Percentiles rank a stretch among this genome's conserved stretches.
These are phyloP conservation scores for Aeminium ludgeri DNA, from an alignment of 495 filamentous ascomycete species.

Conservation along the genomic window DNA sequence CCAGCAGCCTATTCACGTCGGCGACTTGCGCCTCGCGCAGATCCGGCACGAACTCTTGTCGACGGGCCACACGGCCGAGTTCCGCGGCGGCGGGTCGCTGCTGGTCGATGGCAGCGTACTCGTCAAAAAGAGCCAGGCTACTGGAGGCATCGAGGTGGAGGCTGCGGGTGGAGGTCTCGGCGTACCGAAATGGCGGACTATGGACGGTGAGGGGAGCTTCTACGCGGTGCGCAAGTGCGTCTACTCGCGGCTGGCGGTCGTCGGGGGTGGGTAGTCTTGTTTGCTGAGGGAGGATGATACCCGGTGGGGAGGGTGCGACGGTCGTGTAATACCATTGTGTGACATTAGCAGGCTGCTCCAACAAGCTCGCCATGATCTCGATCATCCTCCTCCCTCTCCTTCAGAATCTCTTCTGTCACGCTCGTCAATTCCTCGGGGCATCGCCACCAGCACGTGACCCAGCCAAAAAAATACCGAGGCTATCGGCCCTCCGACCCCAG, in stretches of 20 bases:
- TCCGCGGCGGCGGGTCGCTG: constrained; percentile 81
- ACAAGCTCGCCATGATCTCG: too few species aligned
- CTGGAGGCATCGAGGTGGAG: constrained; percentile 80
- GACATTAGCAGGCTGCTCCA: too few species aligned
- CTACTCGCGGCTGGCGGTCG: constrained; percentile 19
- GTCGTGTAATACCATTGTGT: too few species aligned
- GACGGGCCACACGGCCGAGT: constrained; percentile 76
- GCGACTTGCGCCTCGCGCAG: constrained; percentile 79
- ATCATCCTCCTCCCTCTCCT: too few species aligned
- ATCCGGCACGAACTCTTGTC: constrained; percentile 66
- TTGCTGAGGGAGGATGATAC: too few species aligned
- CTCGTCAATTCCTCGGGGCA: too few species aligned
- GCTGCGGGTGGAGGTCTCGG: constrained; percentile 17
- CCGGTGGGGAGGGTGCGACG: too few species aligned
- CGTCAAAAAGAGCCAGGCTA: constrained; percentile 63
- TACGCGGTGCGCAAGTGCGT: constrained; percentile 14
- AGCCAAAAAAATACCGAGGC: too few species aligned
- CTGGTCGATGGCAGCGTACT: constrained; percentile 75
- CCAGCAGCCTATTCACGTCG: constrained; percentile 74
- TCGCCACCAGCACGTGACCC: too few species aligned
- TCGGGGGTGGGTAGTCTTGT: constrained; percentile 9
- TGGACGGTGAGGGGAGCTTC: constrained; percentile 9
- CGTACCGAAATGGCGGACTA: constrained; percentile 27
- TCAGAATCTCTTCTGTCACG: too few species aligned
- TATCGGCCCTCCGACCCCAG: too few species aligned